Conservation (phyloP, 176 grass and related monocot genomes). For the Cymbopogon citratus region DNA sequence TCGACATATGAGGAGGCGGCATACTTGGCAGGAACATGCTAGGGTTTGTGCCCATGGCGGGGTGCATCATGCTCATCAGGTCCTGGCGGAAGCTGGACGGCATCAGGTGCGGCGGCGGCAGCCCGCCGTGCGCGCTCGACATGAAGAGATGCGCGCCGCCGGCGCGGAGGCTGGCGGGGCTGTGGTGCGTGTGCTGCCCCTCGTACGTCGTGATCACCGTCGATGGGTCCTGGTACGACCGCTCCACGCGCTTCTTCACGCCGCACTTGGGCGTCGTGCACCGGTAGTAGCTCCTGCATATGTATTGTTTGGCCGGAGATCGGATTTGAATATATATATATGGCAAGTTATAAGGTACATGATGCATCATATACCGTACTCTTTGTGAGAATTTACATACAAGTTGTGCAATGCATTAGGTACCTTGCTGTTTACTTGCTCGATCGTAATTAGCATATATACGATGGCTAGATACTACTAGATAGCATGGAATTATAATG, state of each 20-base stretch:
- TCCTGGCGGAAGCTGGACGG: slow-evolving; percentile 21
- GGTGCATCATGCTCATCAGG: slow-evolving; percentile 44
- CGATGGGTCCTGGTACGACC: slow-evolving; percentile 80
- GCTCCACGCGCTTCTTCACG: slow-evolving; percentile 95
- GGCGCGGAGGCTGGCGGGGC: slow-evolving; percentile 55
- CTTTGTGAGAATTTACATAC: neutral
- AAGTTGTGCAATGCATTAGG: neutral
- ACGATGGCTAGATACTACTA: neutral
- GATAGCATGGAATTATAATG: slow-evolving; percentile 7
- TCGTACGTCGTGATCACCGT: slow-evolving; percentile 93
- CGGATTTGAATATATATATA: neutral
- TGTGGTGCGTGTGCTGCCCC: slow-evolving; percentile 86
- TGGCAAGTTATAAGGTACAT: neutral
- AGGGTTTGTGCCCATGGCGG: slow-evolving; percentile 41
- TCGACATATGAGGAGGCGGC: neutral
- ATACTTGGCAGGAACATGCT: slow-evolving; percentile 51
- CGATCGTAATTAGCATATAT: neutral
- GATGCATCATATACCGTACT: neutral
- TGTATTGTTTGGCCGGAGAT: neutral
- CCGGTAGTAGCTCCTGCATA: slow-evolving; percentile 79
- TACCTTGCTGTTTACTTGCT: neutral
- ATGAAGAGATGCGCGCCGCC: slow-evolving; percentile 42
- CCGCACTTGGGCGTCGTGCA: slow-evolving; percentile 89
- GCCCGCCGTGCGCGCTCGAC: slow-evolving; percentile 1
- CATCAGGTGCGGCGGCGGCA: slow-evolving; percentile 27